Evolutionary conservation across 2,329 filamentous ascomycete genomes (phyloP), one percentile per base, ranked within the genome.

Genomic region (Diplodia mutila): DNA sequence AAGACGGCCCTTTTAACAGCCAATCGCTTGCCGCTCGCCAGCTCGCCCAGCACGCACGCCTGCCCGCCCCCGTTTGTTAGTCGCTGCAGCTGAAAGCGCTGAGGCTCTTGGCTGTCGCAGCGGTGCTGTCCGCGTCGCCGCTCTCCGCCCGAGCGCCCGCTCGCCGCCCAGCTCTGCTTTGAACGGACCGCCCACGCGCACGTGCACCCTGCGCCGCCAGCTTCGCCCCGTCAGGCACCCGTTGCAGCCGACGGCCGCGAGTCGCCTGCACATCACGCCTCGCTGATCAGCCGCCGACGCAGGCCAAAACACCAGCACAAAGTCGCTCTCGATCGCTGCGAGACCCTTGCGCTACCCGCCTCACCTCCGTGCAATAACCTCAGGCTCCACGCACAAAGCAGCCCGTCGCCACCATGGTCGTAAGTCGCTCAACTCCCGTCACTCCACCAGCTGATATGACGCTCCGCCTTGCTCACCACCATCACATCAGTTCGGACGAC

Each of bases 401-500:
- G n/a, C 57, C 29, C 42, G 55, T 42, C 27, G 70, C 71, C 66
- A 74, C 67, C 68, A 79, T 79, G 78, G 78, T 79, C 73, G 78
- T 79, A 78, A 69, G 77, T 77, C 70, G 53, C 65, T 70, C 70
- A 66, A 67, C 64, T 37, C 52, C 64, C 69, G 66, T 67, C 65
- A 67, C 23, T 59, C 65, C 65, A 61, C 55, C 65, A 23, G 65
- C 65, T 59, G 48, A 59, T 49, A 53, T 68, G 67, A 55, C 66
- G 68, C 64, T 63, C 59, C 54, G 42, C 63, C 68, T 52, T 71
- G 79, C 85, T 91, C 82, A 88, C 86, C 80, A 87, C 83, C 85
- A 85, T 59, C 53, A 51, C 65, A 83, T 82, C 90, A 97, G 94
- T 86, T 98, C 82, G 94, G 94, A 85, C 90, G 91, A 81, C 83